Evolutionary conservation across 1,284 basidiomycete genomes (phyloP), one percentile per base, ranked within the genome.

Genomic region (Fomitopsis palustris): DNA sequence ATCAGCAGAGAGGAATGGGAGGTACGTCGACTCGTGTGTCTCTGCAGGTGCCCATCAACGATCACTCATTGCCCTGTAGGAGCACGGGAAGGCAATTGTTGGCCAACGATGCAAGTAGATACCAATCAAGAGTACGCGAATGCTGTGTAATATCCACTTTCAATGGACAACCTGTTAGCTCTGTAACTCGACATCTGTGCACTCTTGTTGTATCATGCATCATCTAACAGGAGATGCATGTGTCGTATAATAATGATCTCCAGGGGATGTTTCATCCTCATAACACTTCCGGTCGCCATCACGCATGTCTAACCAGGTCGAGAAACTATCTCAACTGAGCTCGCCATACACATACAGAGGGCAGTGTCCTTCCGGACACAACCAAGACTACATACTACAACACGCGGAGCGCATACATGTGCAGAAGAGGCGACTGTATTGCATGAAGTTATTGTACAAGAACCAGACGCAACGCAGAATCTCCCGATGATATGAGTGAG

Each of bases 1-100:
- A 93, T 96, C 69, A 94, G 92, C 70, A 86, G 82, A 69, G 93
- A 95, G 72, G 94, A 96, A 70, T 96, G 92, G 88, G 85, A 92
- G 81, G 92, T 90, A 60, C 39, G 84, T 76, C 23, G 5, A 27
- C 43, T 10, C n/a, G 3, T 49, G n/a, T 23, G 23, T 37, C 6
- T 37, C 10, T 14, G 35, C 10, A 9, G 2, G 21, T 37, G 38
- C 43, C 19, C 23, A 33, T 27, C 37, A 25, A 14, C 27, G 21
- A 31, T 33, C 53, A 55, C 56, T 63, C 31, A 60, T 43, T 29
- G 31, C 39, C 47, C 51, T 45, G 16, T 63, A 91, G 86, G 90
- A 92, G 69, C 90, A 92, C 66, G 90, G 90, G 53, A 87, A 82
- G 67, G 76, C 83, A 6, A 92, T 92, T 62, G 87, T 92, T 16